Base-by-base conservation (phyloP, 208 protist genomes). In the Crithidia thermophila region DNA sequence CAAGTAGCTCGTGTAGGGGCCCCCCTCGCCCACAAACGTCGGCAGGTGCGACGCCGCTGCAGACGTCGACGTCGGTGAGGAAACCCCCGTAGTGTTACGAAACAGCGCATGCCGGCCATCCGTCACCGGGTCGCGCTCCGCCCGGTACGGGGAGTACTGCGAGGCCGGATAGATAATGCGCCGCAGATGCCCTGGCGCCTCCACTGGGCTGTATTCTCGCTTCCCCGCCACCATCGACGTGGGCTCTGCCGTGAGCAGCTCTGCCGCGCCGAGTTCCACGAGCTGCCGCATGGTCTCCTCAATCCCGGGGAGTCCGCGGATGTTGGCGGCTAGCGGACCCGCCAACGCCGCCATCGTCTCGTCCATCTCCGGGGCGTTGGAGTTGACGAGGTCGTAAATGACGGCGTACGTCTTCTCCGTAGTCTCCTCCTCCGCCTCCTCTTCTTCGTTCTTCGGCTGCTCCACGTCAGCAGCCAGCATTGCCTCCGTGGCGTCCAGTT, bases 101-200 rank as follows among this genome's bases (percentile, higher is more conserved):
- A 51, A 65, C 4, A 68, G 55, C 8, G 61, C 39, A 11, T 47
- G 69, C 31, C 33, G 55, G 36, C 39, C 65, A 39, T 59, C 31
- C 20, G 28, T 52, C 16, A 90, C 67, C 23, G 90, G 87, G 56
- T 95, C 90, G 7, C 85, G 75, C 16, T 69, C 53, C n/a, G 62
- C 37, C 14, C 87, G 72, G 58, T 87, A 88, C 2, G 90, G 90
- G 10, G 79, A 91, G 76, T 95, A 95, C 40, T 85, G 65, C 13
- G 78, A 81, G 11, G 79, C 30, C 0, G 81, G 79, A 49, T 95
- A 95, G 13, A 92, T 56, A 3, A 78, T 81, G 3, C 84, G 77
- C 7, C 62, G 42, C 39, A 95, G 56, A 2, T 88, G 70, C 0
- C 79, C 77, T 0, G 90, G 87, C 0, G 86, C 75, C 3, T 73